These are phyloP conservation scores for Sugiyamaella marilandica DNA, from an alignment of 805 yeast species.

Conservation along the genomic window DNA sequence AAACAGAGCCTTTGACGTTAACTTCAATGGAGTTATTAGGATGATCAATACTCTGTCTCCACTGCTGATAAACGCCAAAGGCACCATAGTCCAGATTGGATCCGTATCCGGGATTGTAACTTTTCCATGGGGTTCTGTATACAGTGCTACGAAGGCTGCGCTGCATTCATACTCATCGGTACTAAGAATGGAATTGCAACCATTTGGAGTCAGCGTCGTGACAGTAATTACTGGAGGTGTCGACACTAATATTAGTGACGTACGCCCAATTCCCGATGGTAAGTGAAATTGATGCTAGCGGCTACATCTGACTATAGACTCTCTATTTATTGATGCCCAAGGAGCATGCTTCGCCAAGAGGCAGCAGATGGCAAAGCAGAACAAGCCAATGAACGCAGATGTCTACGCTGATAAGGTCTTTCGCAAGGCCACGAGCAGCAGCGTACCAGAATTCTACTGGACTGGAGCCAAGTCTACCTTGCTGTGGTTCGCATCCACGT, in stretches of 20 bases:
- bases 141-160: conserved; percentile 69
- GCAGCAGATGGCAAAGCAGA: conserved; percentile 53
- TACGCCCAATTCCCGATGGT: conserved; percentile 49
- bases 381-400: conserved; percentile 57
- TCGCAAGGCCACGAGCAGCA: conserved; percentile 32
- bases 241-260: conserved; percentile 63
- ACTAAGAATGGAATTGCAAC: conserved; percentile 61
- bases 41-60: conserved; percentile 53
- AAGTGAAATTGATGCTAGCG: neutral
- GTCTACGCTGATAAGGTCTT: conserved; percentile 52
- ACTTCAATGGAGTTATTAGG: conserved; percentile 66
- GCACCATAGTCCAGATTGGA: conserved; percentile 70
- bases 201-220: conserved; percentile 66
- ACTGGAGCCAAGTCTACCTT: conserved; percentile 8
- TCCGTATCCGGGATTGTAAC: conserved; percentile 61
- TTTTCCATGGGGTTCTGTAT: conserved; percentile 66
- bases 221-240: conserved; percentile 76
- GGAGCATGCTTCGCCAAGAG: conserved; percentile 49
- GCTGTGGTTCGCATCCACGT: conserved; percentile 8
- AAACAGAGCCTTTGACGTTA: conserved; percentile 53
- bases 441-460: conserved; percentile 12
- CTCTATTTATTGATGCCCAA: conserved; percentile 44
- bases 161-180: conserved; percentile 65
- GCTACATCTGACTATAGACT: conserved; percentile 21
- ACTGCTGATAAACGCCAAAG: conserved; percentile 57